Evolutionary conservation across 2,329 filamentous ascomycete genomes (phyloP), one percentile per base, ranked within the genome.

Genomic region (Colletotrichum camelliae): DNA sequence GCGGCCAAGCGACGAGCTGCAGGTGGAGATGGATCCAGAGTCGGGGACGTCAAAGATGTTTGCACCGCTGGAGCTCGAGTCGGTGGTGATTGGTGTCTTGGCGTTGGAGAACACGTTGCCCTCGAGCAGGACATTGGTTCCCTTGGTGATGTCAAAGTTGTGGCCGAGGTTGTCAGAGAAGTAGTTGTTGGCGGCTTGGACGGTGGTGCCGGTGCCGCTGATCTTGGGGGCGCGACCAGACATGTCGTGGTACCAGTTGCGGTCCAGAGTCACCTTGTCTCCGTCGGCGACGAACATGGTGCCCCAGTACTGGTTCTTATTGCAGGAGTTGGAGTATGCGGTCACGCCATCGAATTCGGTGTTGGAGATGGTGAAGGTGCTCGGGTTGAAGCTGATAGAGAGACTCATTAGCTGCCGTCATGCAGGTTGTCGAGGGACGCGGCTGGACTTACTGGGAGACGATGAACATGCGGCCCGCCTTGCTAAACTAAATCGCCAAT

Each of bases 221-320:
- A 67, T 48, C 65, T 67, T 67, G 35, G 65, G 65, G 9, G 65
- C 48, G 31, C 87, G 86, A 16, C 87, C 87, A 3, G 85, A 85
- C 24, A 84, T 82, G 78, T 87, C 80, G 80, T 87, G 85, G 77
- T 87, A 81, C 79, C 85, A 88, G 81, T 89, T 88, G 58, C 83
- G 82, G 67, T 84, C 82, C 61, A 88, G 78, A n/a, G 87, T 88
- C 48, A 86, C 81, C 52, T 83, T 78, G 74, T 88, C 87, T 24
- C 80, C 80, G 12, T 82, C 81, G 12, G 84, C 86, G 52, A 81
- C 80, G 76, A 88, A 82, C 69, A 87, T 83, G 68, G 87, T 81
- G 5, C 81, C 82, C 87, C 87, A 89, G 82, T 89, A 89, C 78
- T 88, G 86, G 60, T 89, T 82, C 29, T 81, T 81, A 72, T 89